Percentiles rank a stretch among this genome's conserved stretches.
Evolutionary conservation across 345 rosid genomes (phyloP).

Genomic region (Pistacia integerrima): DNA sequence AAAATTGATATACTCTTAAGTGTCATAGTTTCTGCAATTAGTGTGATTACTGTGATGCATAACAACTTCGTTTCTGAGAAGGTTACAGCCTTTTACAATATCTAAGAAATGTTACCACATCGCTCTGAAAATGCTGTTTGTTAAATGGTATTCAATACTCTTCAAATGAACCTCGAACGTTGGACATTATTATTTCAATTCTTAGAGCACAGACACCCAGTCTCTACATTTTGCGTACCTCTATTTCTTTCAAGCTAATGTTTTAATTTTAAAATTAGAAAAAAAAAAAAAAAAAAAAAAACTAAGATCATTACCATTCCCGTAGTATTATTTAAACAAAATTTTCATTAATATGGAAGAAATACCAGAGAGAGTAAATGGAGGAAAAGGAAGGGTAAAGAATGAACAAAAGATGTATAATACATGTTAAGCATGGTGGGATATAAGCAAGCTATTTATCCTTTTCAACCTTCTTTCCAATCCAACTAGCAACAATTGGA

Average conservation of each 20-base stretch:
- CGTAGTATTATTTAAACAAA: background rate
- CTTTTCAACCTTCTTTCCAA: slow-evolving; percentile 75
- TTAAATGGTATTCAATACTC: no score
- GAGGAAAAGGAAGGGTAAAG: background rate
- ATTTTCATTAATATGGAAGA: background rate
- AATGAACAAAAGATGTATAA: background rate
- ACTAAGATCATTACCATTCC: background rate
- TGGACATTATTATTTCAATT: no score
- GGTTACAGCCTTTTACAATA: background rate
- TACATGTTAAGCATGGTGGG: background rate
- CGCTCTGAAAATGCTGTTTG: no score
- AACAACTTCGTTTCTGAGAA: background rate
- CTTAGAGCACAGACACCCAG: no score
- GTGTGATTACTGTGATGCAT: background rate
- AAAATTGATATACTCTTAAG: background rate
- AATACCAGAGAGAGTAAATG: background rate
- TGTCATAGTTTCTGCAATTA: no score
- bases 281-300: no score
- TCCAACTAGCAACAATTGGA: slow-evolving; percentile 88
- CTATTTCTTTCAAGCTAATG: no score
- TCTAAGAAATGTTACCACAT: background rate
- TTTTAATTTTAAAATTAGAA: no score
- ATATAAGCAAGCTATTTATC: slow-evolving; percentile 27
- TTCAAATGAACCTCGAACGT: no score
- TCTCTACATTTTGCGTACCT: no score